Evolutionary conservation across 2,329 filamentous ascomycete genomes (phyloP), one percentile per base, ranked within the genome.

Genomic region (Fusarium chlamydosporum): DNA sequence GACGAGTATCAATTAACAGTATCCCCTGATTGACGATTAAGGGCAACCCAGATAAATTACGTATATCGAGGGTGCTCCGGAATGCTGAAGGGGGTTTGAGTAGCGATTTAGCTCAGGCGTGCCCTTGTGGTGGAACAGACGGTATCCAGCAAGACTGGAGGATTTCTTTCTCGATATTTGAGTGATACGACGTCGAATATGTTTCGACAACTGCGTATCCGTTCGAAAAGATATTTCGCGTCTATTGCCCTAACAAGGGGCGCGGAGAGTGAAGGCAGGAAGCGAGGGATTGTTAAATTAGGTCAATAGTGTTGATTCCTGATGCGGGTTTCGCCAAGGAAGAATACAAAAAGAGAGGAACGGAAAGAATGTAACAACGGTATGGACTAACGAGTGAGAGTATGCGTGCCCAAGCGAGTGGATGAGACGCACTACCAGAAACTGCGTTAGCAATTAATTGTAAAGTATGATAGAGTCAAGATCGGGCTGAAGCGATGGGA

Each of bases 371-470:
- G 65, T 60, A 20, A 35, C 46, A 64, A 37, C 52, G 33, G 46
- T 56, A 55, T 65, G 41, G 47, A 46, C 43, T 53, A 70, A 46
- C 67, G 67, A 70, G 35, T 53, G 67, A 58, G 57, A 63, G 57
- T 54, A 52, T 70, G 67, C 60, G 64, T 65, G 66, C 66, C 68
- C 64, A 71, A 70, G 68, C 60, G 68, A 71, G 56, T 68, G 68
- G 68, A 61, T 68, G 60, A 70, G 63, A 65, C 68, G 67, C 67
- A 71, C 67, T 65, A 71, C 63, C 60, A 68, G 68, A 59, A 65
- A 68, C 51, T 56, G 64, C 52, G 68, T 65, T 65, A 70, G 56
- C 56, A 65, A 70, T 68, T 68, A 40, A 40, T 51, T 27, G 34
- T 51, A 51, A 31, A 40, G 64, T 61, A 42, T 57, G 68, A 54